Evolutionary conservation across 805 yeast genomes (phyloP), one percentile per base, ranked within the genome.

Genomic region (Peterozyma xylosa): DNA sequence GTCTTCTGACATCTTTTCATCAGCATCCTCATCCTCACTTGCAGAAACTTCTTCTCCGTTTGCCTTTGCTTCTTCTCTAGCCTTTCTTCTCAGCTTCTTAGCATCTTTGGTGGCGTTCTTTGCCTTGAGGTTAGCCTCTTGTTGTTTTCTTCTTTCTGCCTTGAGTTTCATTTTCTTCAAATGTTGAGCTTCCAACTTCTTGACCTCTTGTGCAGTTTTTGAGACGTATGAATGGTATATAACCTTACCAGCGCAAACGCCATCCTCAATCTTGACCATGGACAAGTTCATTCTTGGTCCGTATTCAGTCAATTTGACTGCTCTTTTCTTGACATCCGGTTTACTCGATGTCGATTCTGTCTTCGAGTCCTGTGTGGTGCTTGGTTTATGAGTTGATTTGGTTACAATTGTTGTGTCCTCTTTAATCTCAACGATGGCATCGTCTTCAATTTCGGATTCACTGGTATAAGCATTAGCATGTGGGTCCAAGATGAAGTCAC

Each of bases 371-470:
- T 47, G 2, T 17, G 47, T 54, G 15, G 51, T 45, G 3, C 50
- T 55, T 10, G 53, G 38, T 33, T 48, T 56, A 45, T 47, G 56
- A 45, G 51, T 46, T 35, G 50, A 56, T 46, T 53, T 50, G 47
- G 58, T 43, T 47, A 58, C 41, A 43, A 59, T 35, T 41, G 45
- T 48, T 33, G 27, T 41, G 32, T 53, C 56, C 42, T 60, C 57
- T 45, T 60, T 53, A 18, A 84, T 70, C 51, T 80, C 87, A 30
- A 87, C 91, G 42, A 83, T 73, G 21, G 80, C 86, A 51, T 90
- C 96, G 48, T 90, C 96, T 56, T 93, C 98, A 37, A 89, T 80
- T 68, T 91, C 99, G 3, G 95, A 84, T 55, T 91, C 99, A 39
- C 93, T 82, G 1, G 96, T 87, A 58, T 82, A 79, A 1, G 81